Base-by-base conservation (phyloP, 2,329 filamentous ascomycete genomes). In the Apiospora saccharicola region DNA sequence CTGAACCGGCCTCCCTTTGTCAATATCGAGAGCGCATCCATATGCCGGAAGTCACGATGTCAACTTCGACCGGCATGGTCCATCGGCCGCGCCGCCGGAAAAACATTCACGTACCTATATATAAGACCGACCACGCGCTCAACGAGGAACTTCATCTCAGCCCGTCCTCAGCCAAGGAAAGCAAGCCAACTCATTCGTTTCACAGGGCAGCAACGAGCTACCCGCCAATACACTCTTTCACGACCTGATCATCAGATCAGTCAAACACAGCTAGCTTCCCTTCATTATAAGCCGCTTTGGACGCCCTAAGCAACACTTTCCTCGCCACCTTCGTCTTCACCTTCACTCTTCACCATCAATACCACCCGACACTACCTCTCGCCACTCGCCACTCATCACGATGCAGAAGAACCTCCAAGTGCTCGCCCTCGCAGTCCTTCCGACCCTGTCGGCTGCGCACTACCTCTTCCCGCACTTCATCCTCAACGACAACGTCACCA, bases 401-500 rank as follows among this genome's bases (percentile, higher is more conserved):
- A 61, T 61, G 53, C 34, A 22, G 53, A 49, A n/a, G 46, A 49
- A 37, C 30, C 1, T 22, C 53, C 30, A 8, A 6, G 6, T n/a
- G 19, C 26, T 30, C 30, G 16, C 30, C 53, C 16, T 19, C 26
- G 26, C 26, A 1, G 24, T 34, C 14, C 26, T 57, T 14, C 26
- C 53, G 16, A 22, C 53, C 30, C 30, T 22, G 30, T 37, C 53
- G 53, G 64, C 64, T 5, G 64, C 64, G 22, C 64, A 68, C 64
- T 68, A 68, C 64, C 64, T 68, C 37, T 68, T 68, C 24, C 64
- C 64, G 34, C 22, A 26, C 37, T 43, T 46, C 64, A 68, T 68
- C 37, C 19, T 68, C 37, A 68, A 68, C 64, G 64, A 30, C 37
- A 26, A n/a, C 4, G 64, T 43, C 4, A 68, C 64, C 64, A 30